Evolutionary conservation across 495 filamentous ascomycete genomes (phyloP), one percentile per base, ranked within the genome.

Genomic region (Penicilliopsis zonata): DNA sequence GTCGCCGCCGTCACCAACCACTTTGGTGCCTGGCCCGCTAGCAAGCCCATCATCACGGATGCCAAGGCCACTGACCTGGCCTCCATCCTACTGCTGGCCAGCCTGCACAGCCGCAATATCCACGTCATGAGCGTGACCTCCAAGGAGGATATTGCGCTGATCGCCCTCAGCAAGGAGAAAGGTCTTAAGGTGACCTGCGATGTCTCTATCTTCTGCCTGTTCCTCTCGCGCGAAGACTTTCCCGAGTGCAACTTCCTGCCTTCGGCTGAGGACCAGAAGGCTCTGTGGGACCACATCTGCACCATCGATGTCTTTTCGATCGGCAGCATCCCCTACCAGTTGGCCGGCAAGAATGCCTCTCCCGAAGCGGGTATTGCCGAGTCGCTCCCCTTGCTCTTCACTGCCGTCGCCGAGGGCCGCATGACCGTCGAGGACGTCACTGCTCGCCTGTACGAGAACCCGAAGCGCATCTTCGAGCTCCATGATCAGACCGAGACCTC

Each of bases 231-330:
- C 46, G 63, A 74, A n/a, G 78, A 86, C 41, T 83, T 67, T 53
- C 80, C 83, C 2, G 63, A 74, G 25, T 83, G 73, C 53, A 61
- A 59, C 35, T 67, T 69, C 43, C 61, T 90, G 34, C 82, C 83
- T 6, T 78, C 78, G 2, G 54, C 54, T 9, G 69, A 72, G 39
- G 83, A 88, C 42, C 83, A 87, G 57, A 67, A 69, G 40, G 80
- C 79, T 12, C 65, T 90, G 6, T 90, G 83, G 83, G 72, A 83
- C 38, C 72, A 87, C 44, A 54, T 87, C 47, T 62, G 52, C 41
- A 80, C 69, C 18, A 87, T 90, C 45, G 83, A 90, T 49, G 74
- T 82, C 44, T 87, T 88, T 68, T 84, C 82, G 1, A 68, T 87
- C 36, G 83, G 83, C 33, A 86, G 80, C 60, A 63, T 86, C 38